Percentiles rank a stretch among this genome's conserved stretches.
Conservation (phyloP, 495 filamentous ascomycete species). For the Penicillium diatomitis region DNA sequence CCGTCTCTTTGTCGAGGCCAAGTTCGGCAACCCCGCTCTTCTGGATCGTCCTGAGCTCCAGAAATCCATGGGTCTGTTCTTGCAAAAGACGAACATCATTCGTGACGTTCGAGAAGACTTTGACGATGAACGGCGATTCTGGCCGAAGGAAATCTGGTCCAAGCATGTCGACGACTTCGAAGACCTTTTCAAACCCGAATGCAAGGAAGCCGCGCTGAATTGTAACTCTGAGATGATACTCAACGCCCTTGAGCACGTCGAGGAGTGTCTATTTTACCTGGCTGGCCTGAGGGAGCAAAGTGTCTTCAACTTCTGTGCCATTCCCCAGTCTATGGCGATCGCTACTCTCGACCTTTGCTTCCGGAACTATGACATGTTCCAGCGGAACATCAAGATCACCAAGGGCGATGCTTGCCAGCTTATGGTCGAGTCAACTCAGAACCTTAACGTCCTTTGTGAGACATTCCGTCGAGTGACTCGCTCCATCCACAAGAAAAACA, state of each 20-base stretch:
- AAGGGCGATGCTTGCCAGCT: slow-evolving; percentile 87
- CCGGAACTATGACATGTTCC: slow-evolving; percentile 80
- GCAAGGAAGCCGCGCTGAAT: slow-evolving; percentile 70
- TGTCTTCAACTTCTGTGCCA: slow-evolving; percentile 99
- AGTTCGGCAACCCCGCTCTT: slow-evolving; percentile 78
- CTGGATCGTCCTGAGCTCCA: slow-evolving; percentile 68
- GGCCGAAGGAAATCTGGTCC: slow-evolving; percentile 91
- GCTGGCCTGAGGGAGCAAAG: slow-evolving; percentile 92
- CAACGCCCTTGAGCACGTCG: slow-evolving; percentile 74
- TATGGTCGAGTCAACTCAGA: slow-evolving; percentile 89
- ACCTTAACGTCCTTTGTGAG: slow-evolving; percentile 67
- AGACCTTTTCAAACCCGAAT: slow-evolving; percentile 76
- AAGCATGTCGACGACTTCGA: slow-evolving; percentile 86
- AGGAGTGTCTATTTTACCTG: slow-evolving; percentile 95
- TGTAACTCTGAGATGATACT: slow-evolving; percentile 94
- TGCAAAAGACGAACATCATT: slow-evolving; percentile 98
- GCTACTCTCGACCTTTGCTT: slow-evolving; percentile 86
- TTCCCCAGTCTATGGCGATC: slow-evolving; percentile 98
- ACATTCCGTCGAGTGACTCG: slow-evolving; percentile 68
- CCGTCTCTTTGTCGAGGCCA: slow-evolving; percentile 78
- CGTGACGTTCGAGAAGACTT: slow-evolving; percentile 87
- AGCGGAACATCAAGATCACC: slow-evolving; percentile 88
- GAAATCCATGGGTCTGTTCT: slow-evolving; percentile 93
- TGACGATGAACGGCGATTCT: slow-evolving; percentile 80
- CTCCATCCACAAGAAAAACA: slow-evolving; percentile 89